Evolutionary conservation across 73 alveolate species (phyloP), one percentile per base, ranked within the genome.

Genomic region (Stentor roeselii): DNA sequence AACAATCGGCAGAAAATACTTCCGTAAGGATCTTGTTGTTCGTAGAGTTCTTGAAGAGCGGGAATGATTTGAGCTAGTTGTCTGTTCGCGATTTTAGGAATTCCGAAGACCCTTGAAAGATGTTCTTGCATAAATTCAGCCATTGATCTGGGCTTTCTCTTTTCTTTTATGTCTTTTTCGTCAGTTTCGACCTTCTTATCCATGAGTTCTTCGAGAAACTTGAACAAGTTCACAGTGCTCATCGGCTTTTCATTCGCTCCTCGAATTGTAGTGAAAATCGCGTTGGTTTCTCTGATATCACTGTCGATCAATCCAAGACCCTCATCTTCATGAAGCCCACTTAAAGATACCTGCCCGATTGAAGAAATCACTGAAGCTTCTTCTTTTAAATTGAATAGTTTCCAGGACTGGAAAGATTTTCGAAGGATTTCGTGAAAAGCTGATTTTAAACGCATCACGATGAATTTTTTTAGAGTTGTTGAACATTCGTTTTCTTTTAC

Each of bases 231-330:
- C n/a, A 35, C 74, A 35, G 34, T 21, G 15, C 60, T 32, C 84
- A 76, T 76, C 32, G 84, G 84, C 3, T 76, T 76, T 76, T 76
- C 84, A 39, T 41, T 41, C 15, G 84, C 41, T 67, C 34, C 80
- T 67, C 2, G 0, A 21, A 67, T 21, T 14, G 37, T 0, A 1
- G 1, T 67, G 21, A 67, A 0, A 27, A 67, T 67, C 37, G 37
- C 80, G 34, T 67, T 67, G 80, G 21, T 67, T 67, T 2, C 80
- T 67, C 21, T 21, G 11, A 67, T 14, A n/a, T 67, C 67, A 11
- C 21, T n/a, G n/a, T n/a, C n/a, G n/a, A n/a, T n/a, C n/a, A n/a
- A n/a, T n/a, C n/a, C n/a, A n/a, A n/a, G n/a, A n/a, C n/a, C n/a
- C n/a, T n/a, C n/a, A n/a, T n/a, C n/a, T n/a, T n/a, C n/a, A n/a